These are phyloP conservation scores for Candida montana DNA, from an alignment of 805 yeast genomes.

Conservation along the genomic window DNA sequence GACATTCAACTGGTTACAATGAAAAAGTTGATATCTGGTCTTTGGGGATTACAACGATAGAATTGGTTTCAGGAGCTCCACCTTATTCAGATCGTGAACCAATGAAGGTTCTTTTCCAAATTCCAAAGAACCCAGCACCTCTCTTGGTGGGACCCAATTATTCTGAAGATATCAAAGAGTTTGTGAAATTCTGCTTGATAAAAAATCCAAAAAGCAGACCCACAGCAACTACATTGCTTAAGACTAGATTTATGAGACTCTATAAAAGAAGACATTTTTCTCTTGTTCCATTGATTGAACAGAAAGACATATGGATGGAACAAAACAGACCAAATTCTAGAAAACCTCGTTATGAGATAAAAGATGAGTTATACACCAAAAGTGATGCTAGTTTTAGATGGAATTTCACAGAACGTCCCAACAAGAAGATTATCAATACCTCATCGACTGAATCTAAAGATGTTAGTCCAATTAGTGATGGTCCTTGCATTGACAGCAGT, in stretches of 20 bases:
- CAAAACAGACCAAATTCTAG: constrained; percentile 24
- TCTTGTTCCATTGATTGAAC: constrained; percentile 32
- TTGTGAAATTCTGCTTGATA: constrained; percentile 59
- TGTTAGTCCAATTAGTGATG: constrained; percentile 13
- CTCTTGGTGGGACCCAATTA: constrained; percentile 37
- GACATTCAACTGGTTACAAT: constrained; percentile 55
- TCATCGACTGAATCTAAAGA: constrained; percentile 13
- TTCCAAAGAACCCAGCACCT: constrained; percentile 67
- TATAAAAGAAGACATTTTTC: constrained; percentile 26
- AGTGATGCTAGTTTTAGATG: constrained; percentile 22
- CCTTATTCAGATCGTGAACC: constrained; percentile 75
- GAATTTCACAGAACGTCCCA: constrained; percentile 17
- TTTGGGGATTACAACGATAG: constrained; percentile 86
- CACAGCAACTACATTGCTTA: constrained; percentile 49
- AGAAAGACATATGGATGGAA: constrained; percentile 34
- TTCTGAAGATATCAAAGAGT: constrained; percentile 42
- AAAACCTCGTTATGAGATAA: constrained; percentile 36
- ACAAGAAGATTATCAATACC: not conserved
- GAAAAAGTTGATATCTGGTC: constrained; percentile 96
- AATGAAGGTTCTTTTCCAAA: constrained; percentile 65
- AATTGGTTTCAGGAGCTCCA: constrained; percentile 75
- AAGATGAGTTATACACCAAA: constrained; percentile 24
- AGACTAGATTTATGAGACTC: constrained; percentile 44
- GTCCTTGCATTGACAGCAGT: constrained; percentile 10
- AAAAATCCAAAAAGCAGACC: constrained; percentile 68